These are phyloP conservation scores for Annulohypoxylon bovei DNA, from an alignment of 495 filamentous ascomycete genomes.

Conservation along the genomic window DNA sequence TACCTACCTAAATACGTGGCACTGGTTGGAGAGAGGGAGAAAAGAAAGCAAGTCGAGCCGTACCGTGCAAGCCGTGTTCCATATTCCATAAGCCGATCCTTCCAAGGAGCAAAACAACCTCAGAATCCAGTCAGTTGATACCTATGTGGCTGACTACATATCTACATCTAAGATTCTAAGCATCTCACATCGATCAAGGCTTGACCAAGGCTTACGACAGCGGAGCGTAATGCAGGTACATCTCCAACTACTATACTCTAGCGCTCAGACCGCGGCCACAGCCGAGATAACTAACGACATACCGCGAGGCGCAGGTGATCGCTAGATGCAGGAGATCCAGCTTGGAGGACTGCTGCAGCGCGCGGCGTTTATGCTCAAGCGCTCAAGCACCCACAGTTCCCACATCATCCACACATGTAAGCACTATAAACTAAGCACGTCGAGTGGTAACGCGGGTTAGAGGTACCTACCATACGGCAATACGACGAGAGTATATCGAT, in stretches of 20 bases:
- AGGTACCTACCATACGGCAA: not conserved
- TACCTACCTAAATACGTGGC: not conserved
- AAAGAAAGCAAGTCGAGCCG: constrained; percentile 11
- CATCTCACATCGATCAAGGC: constrained; percentile 4
- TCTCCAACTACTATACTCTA: constrained; percentile 10
- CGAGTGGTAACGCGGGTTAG: constrained; percentile 1
- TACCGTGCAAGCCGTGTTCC: constrained; percentile 26
- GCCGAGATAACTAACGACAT: constrained; percentile 24
- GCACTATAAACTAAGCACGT: constrained; percentile 23
- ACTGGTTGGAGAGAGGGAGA: not conserved
- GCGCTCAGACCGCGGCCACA: constrained; percentile 19
- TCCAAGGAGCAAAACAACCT: constrained; percentile 3
- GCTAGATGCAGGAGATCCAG: constrained; percentile 10
- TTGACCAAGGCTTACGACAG: constrained; percentile 12
- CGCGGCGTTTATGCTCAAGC: constrained; percentile 20
- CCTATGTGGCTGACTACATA: not conserved
- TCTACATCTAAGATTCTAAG: not conserved
- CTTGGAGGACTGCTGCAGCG: constrained; percentile 17
- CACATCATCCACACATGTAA: constrained; percentile 17
- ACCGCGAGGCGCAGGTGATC: constrained; percentile 19
- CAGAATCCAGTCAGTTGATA: not conserved
- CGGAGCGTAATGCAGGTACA: constrained; percentile 27
- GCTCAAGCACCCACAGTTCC: not conserved
- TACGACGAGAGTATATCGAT: constrained; percentile 26
- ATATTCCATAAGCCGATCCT: constrained; percentile 15